phyloP scores from a whole-genome alignment of 768 basidiomycete genomes.

The Pluteus cervinus region DNA sequence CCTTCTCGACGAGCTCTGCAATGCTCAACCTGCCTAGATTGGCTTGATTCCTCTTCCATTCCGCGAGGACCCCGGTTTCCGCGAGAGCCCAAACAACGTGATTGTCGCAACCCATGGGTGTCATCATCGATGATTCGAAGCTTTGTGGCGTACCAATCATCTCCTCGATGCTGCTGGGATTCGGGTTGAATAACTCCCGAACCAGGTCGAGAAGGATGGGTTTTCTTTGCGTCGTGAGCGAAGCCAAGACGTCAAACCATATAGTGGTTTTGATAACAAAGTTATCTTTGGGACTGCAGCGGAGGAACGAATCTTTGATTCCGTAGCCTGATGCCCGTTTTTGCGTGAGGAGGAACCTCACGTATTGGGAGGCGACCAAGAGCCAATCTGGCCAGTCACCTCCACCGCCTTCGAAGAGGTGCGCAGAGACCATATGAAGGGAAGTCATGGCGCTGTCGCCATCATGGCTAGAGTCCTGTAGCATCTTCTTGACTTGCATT shows the following conservation, averaged over 20 bases:
- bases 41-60: slow-evolving; percentile 52
- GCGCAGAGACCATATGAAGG: slow-evolving; percentile 67
- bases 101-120: slow-evolving; percentile 83
- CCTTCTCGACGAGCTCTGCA: slow-evolving; percentile 51
- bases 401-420: slow-evolving; percentile 71
- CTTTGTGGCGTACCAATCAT: slow-evolving; percentile 12
- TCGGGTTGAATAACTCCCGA: slow-evolving; percentile 48
- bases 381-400: slow-evolving; percentile 70
- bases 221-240: slow-evolving; percentile 54
- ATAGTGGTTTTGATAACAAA: slow-evolving; percentile 82
- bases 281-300: slow-evolving; percentile 43
- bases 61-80: slow-evolving; percentile 58
- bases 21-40: slow-evolving; percentile 45
- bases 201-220: slow-evolving; percentile 57
- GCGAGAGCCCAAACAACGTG: slow-evolving; percentile 73
- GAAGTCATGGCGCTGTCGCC: slow-evolving; percentile 81
- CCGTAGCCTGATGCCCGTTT: no score
- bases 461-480: slow-evolving; percentile 28
- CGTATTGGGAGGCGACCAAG: slow-evolving; percentile 51
- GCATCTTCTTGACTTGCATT: no score
- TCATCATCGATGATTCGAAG: slow-evolving; percentile 63
- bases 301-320: slow-evolving; percentile 38
- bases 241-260: slow-evolving; percentile 84
- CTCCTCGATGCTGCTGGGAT: slow-evolving; percentile 32
- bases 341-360: slow-evolving; percentile 30